phyloP scores from a whole-genome alignment of 495 filamentous ascomycete genomes.

The Talaromyces adpressus region DNA sequence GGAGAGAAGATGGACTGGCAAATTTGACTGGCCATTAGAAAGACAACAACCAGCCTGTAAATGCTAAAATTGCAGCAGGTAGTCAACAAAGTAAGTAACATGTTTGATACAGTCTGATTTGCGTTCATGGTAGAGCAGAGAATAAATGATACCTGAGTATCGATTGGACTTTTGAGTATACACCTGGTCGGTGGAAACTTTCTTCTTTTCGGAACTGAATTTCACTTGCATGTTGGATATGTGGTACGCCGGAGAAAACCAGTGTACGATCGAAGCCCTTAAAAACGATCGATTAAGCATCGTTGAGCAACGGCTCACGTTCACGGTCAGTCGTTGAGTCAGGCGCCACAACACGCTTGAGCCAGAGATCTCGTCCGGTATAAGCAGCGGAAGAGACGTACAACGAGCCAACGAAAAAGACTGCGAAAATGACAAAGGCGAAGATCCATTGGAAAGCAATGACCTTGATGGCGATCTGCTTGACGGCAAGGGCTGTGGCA shows the following conservation, averaged over 20 bases:
- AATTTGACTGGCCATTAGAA: neutral
- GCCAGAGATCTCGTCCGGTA: constrained; percentile 44
- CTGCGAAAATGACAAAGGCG: constrained; percentile 71
- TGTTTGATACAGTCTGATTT: neutral
- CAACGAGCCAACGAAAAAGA: constrained; percentile 60
- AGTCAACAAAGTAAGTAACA: neutral
- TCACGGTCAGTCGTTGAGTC: constrained; percentile 31
- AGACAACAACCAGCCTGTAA: neutral
- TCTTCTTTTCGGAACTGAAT: neutral
- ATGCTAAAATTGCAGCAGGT: neutral
- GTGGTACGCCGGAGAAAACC: neutral
- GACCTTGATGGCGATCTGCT: constrained; percentile 62
- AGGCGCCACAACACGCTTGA: constrained; percentile 28
- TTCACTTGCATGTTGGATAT: neutral
- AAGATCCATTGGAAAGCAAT: constrained; percentile 88
- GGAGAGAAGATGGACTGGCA: neutral
- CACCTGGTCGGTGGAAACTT: neutral
- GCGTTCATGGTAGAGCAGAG: neutral
- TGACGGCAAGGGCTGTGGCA: constrained; percentile 57
- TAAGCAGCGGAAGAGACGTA: constrained; percentile 58
- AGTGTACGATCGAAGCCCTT: neutral
- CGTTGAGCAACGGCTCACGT: constrained; percentile 35
- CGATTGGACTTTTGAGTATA: neutral
- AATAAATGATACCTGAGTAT: neutral
- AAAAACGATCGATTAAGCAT: constrained; percentile 8